Percentiles rank a stretch among this genome's conserved stretches.
Evolutionary conservation across 2,329 filamentous ascomycete species (phyloP).

Genomic region (Sporothrix euskadiensis): DNA sequence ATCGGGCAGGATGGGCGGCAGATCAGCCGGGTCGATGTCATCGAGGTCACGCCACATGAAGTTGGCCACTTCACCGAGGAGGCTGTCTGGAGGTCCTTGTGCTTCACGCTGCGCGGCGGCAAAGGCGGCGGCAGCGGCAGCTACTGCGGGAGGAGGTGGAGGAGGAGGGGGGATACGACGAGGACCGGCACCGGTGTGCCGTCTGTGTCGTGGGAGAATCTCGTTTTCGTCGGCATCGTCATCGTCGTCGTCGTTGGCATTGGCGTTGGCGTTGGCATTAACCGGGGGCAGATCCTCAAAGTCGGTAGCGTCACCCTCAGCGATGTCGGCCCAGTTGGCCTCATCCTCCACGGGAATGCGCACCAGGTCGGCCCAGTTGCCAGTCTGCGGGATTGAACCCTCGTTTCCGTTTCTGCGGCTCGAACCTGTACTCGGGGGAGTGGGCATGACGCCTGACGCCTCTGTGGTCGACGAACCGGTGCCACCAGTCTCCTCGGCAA

Average conservation of each 20-base stretch:
- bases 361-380: constrained; percentile 2
- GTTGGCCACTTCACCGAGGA: constrained; percentile 52
- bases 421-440: neutral
- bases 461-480: neutral
- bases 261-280: neutral
- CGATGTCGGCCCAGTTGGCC: neutral
- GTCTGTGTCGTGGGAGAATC: neutral
- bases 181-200: neutral
- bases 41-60: constrained; percentile 64
- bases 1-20: constrained; percentile 45
- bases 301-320: neutral
- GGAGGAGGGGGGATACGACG: neutral
- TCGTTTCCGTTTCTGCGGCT: neutral
- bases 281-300: constrained; percentile 8
- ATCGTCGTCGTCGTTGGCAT: neutral
- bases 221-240: neutral
- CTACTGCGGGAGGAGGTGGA: neutral
- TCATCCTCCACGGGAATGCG: neutral
- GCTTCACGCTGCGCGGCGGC: neutral
- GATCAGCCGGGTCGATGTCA: constrained; percentile 55
- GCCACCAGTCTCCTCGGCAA: neutral
- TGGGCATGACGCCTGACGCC: neutral
- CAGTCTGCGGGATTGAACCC: neutral
- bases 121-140: neutral
- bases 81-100: constrained; percentile 37